Percentiles rank a stretch among this genome's conserved stretches.
phyloP scores from a whole-genome alignment of 192 early-diverging fungal genomes.

The Coemansia sp. region DNA sequence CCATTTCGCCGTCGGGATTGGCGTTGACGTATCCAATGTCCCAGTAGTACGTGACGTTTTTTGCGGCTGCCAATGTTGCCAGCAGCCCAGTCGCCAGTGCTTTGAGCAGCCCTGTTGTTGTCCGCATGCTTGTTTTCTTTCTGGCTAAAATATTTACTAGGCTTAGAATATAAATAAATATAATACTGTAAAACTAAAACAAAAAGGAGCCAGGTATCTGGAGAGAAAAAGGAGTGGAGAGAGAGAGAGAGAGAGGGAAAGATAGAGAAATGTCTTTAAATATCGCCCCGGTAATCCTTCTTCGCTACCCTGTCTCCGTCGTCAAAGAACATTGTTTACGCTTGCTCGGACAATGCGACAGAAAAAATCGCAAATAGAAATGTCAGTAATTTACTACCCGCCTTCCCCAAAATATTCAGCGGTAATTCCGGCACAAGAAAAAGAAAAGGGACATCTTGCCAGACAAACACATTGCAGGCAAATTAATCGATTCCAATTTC shows the following conservation, averaged over 20 bases:
- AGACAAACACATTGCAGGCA: not conserved
- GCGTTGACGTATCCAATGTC: constrained; percentile 67
- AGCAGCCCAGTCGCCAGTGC: not conserved
- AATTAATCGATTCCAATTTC: not conserved
- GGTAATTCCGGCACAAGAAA: not conserved
- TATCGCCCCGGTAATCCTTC: not conserved
- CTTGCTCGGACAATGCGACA: not conserved
- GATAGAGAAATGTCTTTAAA: not conserved
- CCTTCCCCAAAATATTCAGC: not conserved
- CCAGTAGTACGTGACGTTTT: constrained; percentile 69
- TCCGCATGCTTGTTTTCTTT: not conserved
- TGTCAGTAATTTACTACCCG: not conserved
- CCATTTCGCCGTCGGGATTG: constrained; percentile 67
- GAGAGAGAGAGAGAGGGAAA: too few relatives aligned
- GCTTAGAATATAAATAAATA: not conserved
- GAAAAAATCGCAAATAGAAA: not conserved
- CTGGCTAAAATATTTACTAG: too few relatives aligned
- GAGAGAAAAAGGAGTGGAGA: too few relatives aligned
- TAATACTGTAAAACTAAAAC: not conserved
- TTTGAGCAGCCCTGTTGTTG: not conserved
- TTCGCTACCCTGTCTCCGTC: too few relatives aligned
- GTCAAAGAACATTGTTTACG: not conserved
- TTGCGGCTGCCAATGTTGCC: constrained; percentile 31
- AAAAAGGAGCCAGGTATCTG: not conserved
- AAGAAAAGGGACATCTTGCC: too few relatives aligned